Evolutionary conservation across 768 basidiomycete species (phyloP).

Genomic region (Auriscalpium microsporum): DNA sequence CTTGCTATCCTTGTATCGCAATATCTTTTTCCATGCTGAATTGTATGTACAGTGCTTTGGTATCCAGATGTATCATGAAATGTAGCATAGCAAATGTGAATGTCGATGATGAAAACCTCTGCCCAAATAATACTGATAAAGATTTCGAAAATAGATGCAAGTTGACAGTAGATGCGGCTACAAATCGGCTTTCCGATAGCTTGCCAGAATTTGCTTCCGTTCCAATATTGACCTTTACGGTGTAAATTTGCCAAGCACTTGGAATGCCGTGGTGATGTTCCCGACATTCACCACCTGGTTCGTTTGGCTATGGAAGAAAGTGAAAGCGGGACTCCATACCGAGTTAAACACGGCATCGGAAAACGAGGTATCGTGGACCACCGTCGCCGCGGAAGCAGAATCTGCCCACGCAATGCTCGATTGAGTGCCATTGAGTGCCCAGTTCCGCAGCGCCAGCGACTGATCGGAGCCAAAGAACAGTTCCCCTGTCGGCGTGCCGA

Average conservation of each 20-base stretch:
- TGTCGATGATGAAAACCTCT: too few species aligned
- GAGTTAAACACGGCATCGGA: constrained; percentile 35
- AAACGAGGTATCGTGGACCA: constrained; percentile 44
- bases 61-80: too few species aligned
- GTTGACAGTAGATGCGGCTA: too few species aligned
- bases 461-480: constrained; percentile 55
- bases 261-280: constrained; percentile 41
- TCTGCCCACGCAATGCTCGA: constrained; percentile 44
- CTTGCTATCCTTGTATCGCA: too few species aligned
- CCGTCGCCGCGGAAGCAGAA: constrained; percentile 37
- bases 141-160: background rate
- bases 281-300: constrained; percentile 24
- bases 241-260: constrained; percentile 16
- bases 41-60: too few species aligned
- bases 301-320: constrained; percentile 18
- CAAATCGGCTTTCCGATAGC: background rate
- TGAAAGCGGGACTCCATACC: constrained; percentile 41
- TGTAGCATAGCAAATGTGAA: too few species aligned
- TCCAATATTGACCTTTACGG: background rate
- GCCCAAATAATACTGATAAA: constrained; percentile 7
- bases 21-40: too few species aligned
- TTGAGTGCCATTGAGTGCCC: constrained; percentile 38
- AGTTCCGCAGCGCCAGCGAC: constrained; percentile 40
- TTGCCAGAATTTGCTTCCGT: background rate
- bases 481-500: constrained; percentile 37